Conservation (phyloP, 2,329 filamentous ascomycete species). For the Ascochyta koolunga region DNA sequence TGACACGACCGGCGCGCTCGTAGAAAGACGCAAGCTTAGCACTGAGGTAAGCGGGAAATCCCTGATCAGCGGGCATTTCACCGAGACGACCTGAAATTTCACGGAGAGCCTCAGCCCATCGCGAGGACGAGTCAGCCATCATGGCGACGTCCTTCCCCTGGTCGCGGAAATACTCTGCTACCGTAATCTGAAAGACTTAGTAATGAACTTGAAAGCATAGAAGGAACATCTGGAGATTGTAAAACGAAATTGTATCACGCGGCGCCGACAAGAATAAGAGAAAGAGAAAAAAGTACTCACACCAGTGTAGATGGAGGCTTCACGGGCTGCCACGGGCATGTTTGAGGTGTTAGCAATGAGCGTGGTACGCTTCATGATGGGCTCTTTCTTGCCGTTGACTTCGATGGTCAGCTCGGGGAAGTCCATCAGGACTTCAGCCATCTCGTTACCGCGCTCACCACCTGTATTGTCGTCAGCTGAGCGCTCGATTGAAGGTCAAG, state of each 20-base stretch:
- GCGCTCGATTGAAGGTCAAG: too few species aligned
- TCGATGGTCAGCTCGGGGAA: constrained; percentile 98
- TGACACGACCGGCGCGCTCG: constrained; percentile 91
- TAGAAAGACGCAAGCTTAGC: constrained; percentile 99
- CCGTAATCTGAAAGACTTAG: constrained; percentile 66
- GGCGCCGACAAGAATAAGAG: too few species aligned
- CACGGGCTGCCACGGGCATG: constrained; percentile 98
- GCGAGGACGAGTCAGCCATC: constrained; percentile 99
- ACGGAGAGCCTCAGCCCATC: constrained; percentile 98
- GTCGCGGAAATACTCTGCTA: constrained; percentile 96
- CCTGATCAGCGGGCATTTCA: constrained; percentile 99
- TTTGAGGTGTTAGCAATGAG: constrained; percentile 99
- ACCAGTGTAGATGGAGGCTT: constrained; percentile 97
- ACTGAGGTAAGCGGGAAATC: constrained; percentile 96
- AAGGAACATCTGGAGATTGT: too few species aligned
- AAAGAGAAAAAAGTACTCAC: not conserved
- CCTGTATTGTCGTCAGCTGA: constrained; percentile 31
- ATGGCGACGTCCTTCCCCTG: constrained; percentile 97
- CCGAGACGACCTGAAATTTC: constrained; percentile 97
- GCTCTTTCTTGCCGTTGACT: constrained; percentile 91
- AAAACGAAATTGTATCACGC: too few species aligned
- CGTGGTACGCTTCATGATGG: constrained; percentile 99
- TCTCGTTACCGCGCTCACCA: constrained; percentile 96
- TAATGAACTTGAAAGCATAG: not conserved
- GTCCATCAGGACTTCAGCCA: constrained; percentile 99